Evolutionary conservation across 495 filamentous ascomycete genomes (phyloP).

Genomic region (Daldinia bambusicola): DNA sequence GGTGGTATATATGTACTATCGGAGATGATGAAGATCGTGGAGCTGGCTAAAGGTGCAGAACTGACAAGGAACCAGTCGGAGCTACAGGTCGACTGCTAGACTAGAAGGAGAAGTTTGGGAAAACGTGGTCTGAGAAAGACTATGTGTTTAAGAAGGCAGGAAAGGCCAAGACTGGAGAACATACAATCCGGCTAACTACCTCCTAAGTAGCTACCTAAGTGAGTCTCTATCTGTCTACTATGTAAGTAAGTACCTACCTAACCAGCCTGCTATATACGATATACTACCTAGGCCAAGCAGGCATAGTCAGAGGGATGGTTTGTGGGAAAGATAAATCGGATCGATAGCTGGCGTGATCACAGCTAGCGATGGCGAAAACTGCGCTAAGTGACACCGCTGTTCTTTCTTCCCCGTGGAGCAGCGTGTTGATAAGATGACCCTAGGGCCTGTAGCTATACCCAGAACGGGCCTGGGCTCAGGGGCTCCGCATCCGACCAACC

Average conservation of each 20-base stretch:
- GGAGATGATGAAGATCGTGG: slow-evolving; percentile 38
- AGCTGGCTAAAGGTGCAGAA: slow-evolving; percentile 36
- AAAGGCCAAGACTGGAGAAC: slow-evolving; percentile 28
- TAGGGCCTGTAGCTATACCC: slow-evolving; percentile 19
- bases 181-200: not conserved
- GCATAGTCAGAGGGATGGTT: slow-evolving; percentile 14
- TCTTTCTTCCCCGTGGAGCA: slow-evolving; percentile 37
- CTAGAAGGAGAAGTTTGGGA: slow-evolving; percentile 2
- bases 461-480: not conserved
- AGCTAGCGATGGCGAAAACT: slow-evolving; percentile 40
- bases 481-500: slow-evolving; percentile 10
- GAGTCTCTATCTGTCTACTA: not conserved
- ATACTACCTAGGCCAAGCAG: no score
- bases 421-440: slow-evolving; percentile 42
- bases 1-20: slow-evolving; percentile 22
- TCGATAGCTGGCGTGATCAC: slow-evolving; percentile 40
- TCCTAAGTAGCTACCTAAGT: no score
- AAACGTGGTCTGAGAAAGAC: not conserved
- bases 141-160: not conserved
- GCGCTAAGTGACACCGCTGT: slow-evolving; percentile 41
- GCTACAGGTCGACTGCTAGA: not conserved
- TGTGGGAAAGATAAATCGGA: slow-evolving; percentile 35
- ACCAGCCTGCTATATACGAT: no score
- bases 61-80: slow-evolving; percentile 30
- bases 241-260: not conserved